Evolutionary conservation across 345 rosid species (phyloP), one percentile per base, ranked within the genome.

Genomic region (Syzygium oleosum): DNA sequence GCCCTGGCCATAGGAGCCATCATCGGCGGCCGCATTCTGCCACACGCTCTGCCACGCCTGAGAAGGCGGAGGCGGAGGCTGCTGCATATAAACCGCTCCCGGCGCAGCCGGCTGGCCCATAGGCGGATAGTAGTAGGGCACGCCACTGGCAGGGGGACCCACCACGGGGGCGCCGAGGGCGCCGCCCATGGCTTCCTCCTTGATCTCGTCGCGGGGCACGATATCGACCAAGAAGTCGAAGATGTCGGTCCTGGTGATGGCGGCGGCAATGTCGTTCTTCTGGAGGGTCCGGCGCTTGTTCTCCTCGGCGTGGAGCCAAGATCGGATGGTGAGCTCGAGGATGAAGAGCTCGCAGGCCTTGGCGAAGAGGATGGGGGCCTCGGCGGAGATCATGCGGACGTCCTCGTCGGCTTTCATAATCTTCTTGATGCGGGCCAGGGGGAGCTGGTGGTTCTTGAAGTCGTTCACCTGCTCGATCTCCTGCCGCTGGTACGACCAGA

Each of bases 351-450:
- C 99, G 78, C 99, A 97, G 55, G 99, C 99, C 89, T 97, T 97
- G 52, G 99, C 93, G 90, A 97, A 96, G 52, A 97, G 93, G 88
- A 97, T 94, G 56, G 99, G 99, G 6, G 98, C 99, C 90, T 96
- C 99, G 29, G 98, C 98, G 25, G 99, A 95, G 94, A 97, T 97
- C 99, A 97, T 97, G 80, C 99, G 99, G 58, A 96, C 99, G 86
- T 97, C 99, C 89, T 97, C 99, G 87, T 97, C 98, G 43, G 99
- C 99, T 90, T 97, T 97, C 99, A 97, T 97, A 91, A 97, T 97
- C 93, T 96, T 97, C 93, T 96, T 96, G 94, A 96, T 97, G 54
- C 99, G 91, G 15, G 98, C 98, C 51, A 97, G 96, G 25, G 99
- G 99, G 59, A 97, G 94, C 93, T 94, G 99, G 88, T 97, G 99